Base-by-base conservation (phyloP, 169 alveolate genomes). In the Eimeria falciformis region DNA sequence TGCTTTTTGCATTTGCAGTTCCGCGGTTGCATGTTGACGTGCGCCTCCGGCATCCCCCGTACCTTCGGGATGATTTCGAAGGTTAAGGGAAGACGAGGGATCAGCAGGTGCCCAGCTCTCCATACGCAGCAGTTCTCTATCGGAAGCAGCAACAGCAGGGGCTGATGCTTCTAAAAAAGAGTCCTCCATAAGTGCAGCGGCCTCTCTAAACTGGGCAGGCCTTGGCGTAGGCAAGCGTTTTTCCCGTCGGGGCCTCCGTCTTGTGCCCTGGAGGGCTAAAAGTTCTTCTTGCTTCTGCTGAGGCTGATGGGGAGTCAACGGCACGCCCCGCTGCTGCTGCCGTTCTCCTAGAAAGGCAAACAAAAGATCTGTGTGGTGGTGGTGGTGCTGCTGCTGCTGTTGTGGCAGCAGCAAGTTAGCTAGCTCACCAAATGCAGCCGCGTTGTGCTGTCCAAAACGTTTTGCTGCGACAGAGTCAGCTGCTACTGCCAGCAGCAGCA, bases 401-500 rank as follows among this genome's bases (percentile, higher is more conserved):
- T 43, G 4, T 0, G 89, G 77, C 56, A 81, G 69, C 75, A 81
- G 75, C 27, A 81, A 18, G 21, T 21, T 29, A 29, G 71, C 25
- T n/a, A 81, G 7, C n/a, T 12, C 56, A 25, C 33, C 75, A 55
- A 81, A 81, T 37, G 58, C 89, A 81, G 58, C 73, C 50, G 53
- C 53, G 71, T 69, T 69, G 14, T 47, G 45, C 14, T 0, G 2
- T 29, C 89, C 75, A 14, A 50, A 7, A 27, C 33, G 89, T 43
- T 14, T 5, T 55, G 89, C 37, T 81, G 75, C 37, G 5, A 5
- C 77, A 23, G 89, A 81, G 25, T 81, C 89, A 27, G 77, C 62
- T 4, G 29, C 77, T 12, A 81, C 2, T 27, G 89, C 89, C 50
- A 29, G 55, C n/a, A 81, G 55, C 12, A 43, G 75, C 56, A 81